Percentiles rank a stretch among this genome's conserved stretches.
phyloP scores from a whole-genome alignment of 2,329 filamentous ascomycete species.

The Dactylonectria macrodidyma region DNA sequence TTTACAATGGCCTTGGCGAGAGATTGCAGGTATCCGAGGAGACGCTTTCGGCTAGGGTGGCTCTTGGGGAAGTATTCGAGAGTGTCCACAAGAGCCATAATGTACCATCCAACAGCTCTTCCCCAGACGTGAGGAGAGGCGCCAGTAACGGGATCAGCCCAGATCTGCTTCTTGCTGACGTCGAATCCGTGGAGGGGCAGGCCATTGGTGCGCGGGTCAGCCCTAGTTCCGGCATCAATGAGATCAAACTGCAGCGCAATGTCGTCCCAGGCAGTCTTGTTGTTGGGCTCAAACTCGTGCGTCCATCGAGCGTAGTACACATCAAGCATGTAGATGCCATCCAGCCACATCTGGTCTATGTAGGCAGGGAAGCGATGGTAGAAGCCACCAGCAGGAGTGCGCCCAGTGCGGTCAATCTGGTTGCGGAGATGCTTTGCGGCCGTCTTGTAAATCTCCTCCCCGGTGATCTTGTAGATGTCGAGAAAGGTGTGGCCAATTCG shows the following conservation, averaged over 20 bases:
- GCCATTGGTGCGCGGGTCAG: conserved; percentile 27
- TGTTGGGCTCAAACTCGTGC: conserved; percentile 35
- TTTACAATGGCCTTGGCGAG: conserved; percentile 33
- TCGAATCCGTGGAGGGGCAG: conserved; percentile 38
- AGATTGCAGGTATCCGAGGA: conserved; percentile 30
- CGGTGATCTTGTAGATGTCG: conserved; percentile 35
- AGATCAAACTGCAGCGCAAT: conserved; percentile 38
- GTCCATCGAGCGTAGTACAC: conserved; percentile 42
- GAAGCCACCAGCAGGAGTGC: conserved; percentile 36
- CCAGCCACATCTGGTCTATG: conserved; percentile 44
- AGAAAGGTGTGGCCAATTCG: conserved; percentile 37
- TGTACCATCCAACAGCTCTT: conserved; percentile 40
- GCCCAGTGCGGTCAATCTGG: conserved; percentile 36
- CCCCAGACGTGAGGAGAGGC: conserved; percentile 41
- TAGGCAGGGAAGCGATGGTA: conserved; percentile 44
- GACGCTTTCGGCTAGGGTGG: conserved; percentile 29
- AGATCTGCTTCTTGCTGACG: conserved; percentile 34
- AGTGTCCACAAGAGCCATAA: conserved; percentile 39
- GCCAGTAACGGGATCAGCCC: conserved; percentile 39
- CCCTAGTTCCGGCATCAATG: conserved; percentile 28
- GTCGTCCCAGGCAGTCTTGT: conserved; percentile 40
- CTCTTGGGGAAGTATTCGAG: conserved; percentile 38
- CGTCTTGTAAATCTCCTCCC: conserved; percentile 35
- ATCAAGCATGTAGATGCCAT: conserved; percentile 41
- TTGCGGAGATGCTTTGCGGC: conserved; percentile 32